Conservation (phyloP, 2,329 filamentous ascomycete genomes). For the Aspergillus oerlinghausenensis region DNA sequence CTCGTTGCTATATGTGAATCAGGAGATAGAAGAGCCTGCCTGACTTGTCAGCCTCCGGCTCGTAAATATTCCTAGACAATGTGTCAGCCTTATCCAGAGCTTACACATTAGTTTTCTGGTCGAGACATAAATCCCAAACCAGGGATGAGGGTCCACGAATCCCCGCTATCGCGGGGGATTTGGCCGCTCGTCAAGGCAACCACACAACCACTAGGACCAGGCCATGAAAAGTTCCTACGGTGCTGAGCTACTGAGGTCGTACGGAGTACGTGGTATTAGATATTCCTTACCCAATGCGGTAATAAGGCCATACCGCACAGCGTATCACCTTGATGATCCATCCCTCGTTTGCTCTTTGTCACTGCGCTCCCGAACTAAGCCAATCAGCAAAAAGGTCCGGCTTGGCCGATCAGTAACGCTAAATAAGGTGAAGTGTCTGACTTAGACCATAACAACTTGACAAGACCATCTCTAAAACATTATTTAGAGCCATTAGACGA, state of each 20-base stretch:
- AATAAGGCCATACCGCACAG: neutral
- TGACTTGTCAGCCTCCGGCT: no score
- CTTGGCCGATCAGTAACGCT: neutral
- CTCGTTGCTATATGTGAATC: no score
- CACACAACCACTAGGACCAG: neutral
- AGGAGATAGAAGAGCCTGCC: no score
- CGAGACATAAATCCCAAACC: neutral
- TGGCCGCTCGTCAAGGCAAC: neutral
- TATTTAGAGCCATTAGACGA: neutral
- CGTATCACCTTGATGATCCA: neutral
- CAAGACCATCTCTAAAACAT: neutral
- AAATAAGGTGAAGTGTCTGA: neutral
- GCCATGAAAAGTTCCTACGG: neutral
- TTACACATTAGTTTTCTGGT: neutral
- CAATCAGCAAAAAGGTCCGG: neutral
- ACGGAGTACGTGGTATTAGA: neutral
- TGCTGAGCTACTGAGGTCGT: neutral
- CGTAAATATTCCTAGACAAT: neutral
- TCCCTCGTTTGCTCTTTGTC: neutral
- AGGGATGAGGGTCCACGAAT: neutral
- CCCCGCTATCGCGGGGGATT: no score
- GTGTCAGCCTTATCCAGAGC: neutral
- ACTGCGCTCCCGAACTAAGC: neutral
- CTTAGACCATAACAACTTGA: neutral
- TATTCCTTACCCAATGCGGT: neutral